phyloP scores from a whole-genome alignment of 257 asterid genomes.

The Solanum medicagineum region DNA sequence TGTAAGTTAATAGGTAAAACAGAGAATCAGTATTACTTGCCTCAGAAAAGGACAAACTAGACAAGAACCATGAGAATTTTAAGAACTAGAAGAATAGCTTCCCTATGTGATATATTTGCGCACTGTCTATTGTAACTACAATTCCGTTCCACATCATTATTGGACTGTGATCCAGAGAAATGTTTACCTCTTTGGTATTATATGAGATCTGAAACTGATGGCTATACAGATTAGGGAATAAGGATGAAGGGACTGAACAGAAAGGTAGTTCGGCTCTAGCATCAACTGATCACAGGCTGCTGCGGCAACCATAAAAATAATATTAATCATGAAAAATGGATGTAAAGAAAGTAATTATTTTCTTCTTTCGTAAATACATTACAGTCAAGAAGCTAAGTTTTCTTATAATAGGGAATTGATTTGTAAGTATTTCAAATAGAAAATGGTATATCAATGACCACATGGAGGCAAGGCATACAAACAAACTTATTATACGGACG shows the following conservation, averaged over 20 bases:
- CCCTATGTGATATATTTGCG: not conserved
- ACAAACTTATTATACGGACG: not conserved
- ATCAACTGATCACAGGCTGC: not conserved
- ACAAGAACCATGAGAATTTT: not conserved
- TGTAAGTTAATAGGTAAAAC: not conserved
- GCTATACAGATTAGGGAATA: not conserved
- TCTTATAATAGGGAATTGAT: not conserved
- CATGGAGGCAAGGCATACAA: not conserved
- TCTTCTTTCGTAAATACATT: not conserved
- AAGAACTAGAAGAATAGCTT: not conserved
- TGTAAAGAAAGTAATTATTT: not conserved
- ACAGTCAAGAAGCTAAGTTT: not conserved
- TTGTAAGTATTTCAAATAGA: not conserved
- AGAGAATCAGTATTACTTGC: not conserved
- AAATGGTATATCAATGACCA: not conserved
- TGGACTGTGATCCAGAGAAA: not conserved
- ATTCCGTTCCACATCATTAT: not conserved
- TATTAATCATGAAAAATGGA: not conserved
- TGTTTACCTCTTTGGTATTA: not conserved
- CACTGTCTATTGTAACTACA: not conserved
- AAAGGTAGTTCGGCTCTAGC: not conserved
- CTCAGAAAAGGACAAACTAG: not conserved
- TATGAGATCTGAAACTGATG: not conserved
- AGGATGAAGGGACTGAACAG: not conserved
- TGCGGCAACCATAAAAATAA: not conserved